Evolutionary conservation across 331 rosid species (phyloP).

Genomic region (Arachis monticola): DNA sequence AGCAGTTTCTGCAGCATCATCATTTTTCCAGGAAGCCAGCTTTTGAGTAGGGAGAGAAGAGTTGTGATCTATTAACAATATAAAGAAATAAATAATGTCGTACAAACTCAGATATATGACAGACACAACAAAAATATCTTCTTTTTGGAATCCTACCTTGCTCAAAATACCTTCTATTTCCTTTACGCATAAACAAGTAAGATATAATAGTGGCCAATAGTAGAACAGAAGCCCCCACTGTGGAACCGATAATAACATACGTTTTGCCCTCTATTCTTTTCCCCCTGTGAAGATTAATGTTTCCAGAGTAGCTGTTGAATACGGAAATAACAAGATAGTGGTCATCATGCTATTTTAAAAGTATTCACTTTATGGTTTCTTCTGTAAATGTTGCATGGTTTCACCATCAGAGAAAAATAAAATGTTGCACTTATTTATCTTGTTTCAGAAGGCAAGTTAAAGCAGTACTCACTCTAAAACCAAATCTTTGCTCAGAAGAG

Average conservation of each 20-base stretch:
- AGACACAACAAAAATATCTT: conserved; percentile 1
- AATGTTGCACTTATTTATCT: conserved; percentile 7
- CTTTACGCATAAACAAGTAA: conserved; percentile 61
- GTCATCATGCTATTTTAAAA: conserved; percentile 13
- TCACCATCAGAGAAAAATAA: background rate
- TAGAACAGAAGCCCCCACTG: conserved; percentile 79
- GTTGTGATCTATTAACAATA: conserved; percentile 50
- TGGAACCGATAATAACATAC: conserved; percentile 66
- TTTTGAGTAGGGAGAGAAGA: conserved; percentile 60
- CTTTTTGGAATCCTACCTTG: conserved; percentile 55
- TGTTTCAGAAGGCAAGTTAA: conserved; percentile 23
- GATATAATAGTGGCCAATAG: conserved; percentile 70
- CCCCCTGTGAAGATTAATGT: conserved; percentile 68
- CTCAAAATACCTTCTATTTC: conserved; percentile 53
- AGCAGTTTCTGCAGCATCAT: conserved; percentile 82
- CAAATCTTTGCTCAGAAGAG: conserved; percentile 61
- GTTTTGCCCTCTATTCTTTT: conserved; percentile 51
- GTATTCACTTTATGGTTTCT: background rate
- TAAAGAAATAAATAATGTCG: conserved; percentile 29
- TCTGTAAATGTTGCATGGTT: background rate
- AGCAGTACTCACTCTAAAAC: conserved; percentile 65
- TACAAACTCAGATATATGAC: conserved; percentile 35
- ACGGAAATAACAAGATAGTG: conserved; percentile 10
- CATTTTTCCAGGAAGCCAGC: conserved; percentile 57
- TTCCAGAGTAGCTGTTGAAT: conserved; percentile 72